Conservation (phyloP, 305 asterid genomes). For the Solanum aculeatissimum region DNA sequence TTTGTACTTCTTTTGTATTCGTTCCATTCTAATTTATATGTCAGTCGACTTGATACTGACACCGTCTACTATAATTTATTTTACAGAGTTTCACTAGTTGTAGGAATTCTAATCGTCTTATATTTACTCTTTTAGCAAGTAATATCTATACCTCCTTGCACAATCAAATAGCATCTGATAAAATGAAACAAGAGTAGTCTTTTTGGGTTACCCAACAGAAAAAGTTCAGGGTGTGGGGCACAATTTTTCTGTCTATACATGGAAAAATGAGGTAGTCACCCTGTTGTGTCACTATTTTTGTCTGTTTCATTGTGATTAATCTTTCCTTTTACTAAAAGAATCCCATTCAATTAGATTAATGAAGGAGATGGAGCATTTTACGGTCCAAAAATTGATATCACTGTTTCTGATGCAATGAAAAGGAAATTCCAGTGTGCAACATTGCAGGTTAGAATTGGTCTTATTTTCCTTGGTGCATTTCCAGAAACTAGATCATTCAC, state of each 20-base stretch:
- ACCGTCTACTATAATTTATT: not conserved
- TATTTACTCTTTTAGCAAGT: not conserved
- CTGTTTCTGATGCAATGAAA: slow-evolving; percentile 94
- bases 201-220: not conserved
- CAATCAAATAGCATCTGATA: not conserved
- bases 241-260: not conserved
- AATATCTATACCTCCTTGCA: not conserved
- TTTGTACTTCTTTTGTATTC: not conserved
- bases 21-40: not conserved
- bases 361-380: slow-evolving; percentile 99
- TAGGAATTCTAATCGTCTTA: not conserved
- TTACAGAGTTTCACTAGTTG: not conserved
- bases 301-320: not conserved
- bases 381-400: slow-evolving; percentile 97
- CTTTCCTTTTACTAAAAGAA: not conserved
- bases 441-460: slow-evolving; percentile 50
- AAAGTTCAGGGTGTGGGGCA: not conserved
- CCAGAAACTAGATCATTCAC: not conserved
- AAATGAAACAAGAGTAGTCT: not conserved
- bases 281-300: not conserved
- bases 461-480: not conserved
- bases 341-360: slow-evolving; percentile 40
- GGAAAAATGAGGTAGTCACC: not conserved
- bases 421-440: slow-evolving; percentile 96
- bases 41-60: not conserved